phyloP scores from a whole-genome alignment of 768 basidiomycete genomes.

The Suillus weaverae region DNA sequence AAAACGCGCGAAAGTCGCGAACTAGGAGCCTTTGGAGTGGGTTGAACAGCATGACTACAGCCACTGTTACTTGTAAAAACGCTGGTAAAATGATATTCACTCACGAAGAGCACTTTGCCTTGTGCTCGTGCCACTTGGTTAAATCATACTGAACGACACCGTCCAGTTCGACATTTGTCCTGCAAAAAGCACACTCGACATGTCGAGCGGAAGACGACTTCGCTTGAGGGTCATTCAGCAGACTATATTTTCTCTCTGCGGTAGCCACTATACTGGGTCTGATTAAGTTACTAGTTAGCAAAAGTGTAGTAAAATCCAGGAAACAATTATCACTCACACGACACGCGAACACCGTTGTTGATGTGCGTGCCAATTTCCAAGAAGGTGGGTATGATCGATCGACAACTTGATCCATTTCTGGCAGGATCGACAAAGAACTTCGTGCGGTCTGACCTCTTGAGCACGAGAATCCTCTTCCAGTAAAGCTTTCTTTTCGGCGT shows the following conservation, averaged over 20 bases:
- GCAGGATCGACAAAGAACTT: constrained; percentile 61
- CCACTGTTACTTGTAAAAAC: neutral
- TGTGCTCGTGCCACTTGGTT: constrained; percentile 64
- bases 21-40: constrained; percentile 19
- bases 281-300: neutral
- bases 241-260: constrained; percentile 57
- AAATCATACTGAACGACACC: constrained; percentile 60
- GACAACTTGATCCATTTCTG: constrained; percentile 62
- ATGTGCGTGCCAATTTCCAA: constrained; percentile 57
- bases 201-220: constrained; percentile 44
- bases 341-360: constrained; percentile 45
- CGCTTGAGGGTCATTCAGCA: constrained; percentile 67
- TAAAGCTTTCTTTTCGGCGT: constrained; percentile 48
- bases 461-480: constrained; percentile 55
- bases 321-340: constrained; percentile 30
- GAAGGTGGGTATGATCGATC: constrained; percentile 37
- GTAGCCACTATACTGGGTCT: constrained; percentile 63
- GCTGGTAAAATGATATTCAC: constrained; percentile 14
- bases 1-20: constrained; percentile 17
- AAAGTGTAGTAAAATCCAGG: neutral
- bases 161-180: constrained; percentile 41
- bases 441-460: constrained; percentile 49
- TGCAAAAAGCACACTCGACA: constrained; percentile 57
- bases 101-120: constrained; percentile 46
- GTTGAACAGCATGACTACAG: constrained; percentile 15